Evolutionary conservation across 139 green algal species (phyloP).

Genomic region (Monoraphidium neglectum): DNA sequence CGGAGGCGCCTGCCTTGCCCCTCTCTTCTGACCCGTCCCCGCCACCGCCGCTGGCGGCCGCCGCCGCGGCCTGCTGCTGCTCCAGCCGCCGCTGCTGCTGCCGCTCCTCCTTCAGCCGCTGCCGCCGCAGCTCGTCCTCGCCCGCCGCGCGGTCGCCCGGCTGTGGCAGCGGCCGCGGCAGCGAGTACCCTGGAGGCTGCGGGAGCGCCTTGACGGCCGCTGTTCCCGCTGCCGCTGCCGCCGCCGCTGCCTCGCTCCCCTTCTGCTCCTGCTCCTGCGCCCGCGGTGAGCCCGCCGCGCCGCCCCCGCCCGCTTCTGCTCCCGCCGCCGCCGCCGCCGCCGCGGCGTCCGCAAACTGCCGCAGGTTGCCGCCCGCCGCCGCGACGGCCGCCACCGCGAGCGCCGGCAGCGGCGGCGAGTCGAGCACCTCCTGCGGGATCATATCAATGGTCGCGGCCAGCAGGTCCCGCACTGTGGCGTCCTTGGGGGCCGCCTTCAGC

Average conservation of each 20-base stretch:
- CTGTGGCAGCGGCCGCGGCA: constrained; percentile 13
- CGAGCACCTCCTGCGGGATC: constrained; percentile 52
- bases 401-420: constrained; percentile 41
- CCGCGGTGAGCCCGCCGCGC: background rate
- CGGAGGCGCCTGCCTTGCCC: no score
- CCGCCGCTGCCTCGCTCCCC: no score
- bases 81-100: constrained; percentile 6
- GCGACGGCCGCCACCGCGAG: background rate
- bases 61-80: background rate
- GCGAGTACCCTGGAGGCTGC: background rate
- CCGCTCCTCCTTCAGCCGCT: background rate
- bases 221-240: background rate
- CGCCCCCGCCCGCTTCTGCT: no score
- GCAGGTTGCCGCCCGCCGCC: no score
- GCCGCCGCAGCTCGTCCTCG: constrained; percentile 9
- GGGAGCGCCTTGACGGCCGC: background rate
- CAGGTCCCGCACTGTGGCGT: constrained; percentile 25
- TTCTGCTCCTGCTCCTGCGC: no score
- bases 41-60: background rate
- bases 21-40: no score
- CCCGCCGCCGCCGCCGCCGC: no score
- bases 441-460: constrained; percentile 42
- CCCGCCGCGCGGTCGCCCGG: constrained; percentile 1
- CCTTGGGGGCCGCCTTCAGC: constrained; percentile 3
- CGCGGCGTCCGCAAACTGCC: no score